Percentiles rank a stretch among this genome's conserved stretches.
These are phyloP conservation scores for Dactylellina parvicollis DNA, from an alignment of 2,329 filamentous ascomycete species.

Conservation along the genomic window DNA sequence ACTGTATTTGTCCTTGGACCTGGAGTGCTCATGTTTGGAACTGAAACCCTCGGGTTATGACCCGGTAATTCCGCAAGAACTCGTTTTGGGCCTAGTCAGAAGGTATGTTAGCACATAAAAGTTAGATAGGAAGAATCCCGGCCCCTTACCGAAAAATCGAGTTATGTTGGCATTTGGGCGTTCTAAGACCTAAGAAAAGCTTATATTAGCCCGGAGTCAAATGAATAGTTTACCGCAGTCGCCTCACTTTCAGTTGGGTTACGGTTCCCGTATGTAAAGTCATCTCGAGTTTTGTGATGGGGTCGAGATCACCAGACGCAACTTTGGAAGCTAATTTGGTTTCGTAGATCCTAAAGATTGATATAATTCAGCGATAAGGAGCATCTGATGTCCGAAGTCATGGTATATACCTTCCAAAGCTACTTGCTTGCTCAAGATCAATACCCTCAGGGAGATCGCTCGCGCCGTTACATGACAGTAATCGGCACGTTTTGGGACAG, in stretches of 20 bases:
- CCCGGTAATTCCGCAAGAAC: conserved; percentile 20
- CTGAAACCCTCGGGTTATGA: neutral
- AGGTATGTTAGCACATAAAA: neutral
- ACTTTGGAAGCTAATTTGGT: conserved; percentile 76
- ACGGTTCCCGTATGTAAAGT: conserved; percentile 59
- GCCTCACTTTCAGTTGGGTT: conserved; percentile 57
- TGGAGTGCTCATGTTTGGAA: neutral
- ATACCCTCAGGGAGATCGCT: conserved; percentile 66
- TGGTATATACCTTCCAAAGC: conserved; percentile 75
- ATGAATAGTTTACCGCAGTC: no score
- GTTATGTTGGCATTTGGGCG: conserved; percentile 32
- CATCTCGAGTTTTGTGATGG: conserved; percentile 75
- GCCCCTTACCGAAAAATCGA: conserved; percentile 28
- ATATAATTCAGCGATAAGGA: neutral
- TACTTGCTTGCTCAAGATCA: conserved; percentile 74
- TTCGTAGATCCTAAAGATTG: conserved; percentile 51
- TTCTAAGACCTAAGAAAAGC: conserved; percentile 59
- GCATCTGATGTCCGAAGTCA: neutral
- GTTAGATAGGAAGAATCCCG: neutral
- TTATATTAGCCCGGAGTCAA: conserved; percentile 55
- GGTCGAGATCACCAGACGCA: conserved; percentile 83
- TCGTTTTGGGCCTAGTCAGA: conserved; percentile 2
- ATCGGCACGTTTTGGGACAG: conserved; percentile 75
- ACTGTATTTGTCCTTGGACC: neutral
- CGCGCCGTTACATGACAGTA: conserved; percentile 76